Conservation (phyloP, 345 rosid species). For the Pistacia atlantica region DNA sequence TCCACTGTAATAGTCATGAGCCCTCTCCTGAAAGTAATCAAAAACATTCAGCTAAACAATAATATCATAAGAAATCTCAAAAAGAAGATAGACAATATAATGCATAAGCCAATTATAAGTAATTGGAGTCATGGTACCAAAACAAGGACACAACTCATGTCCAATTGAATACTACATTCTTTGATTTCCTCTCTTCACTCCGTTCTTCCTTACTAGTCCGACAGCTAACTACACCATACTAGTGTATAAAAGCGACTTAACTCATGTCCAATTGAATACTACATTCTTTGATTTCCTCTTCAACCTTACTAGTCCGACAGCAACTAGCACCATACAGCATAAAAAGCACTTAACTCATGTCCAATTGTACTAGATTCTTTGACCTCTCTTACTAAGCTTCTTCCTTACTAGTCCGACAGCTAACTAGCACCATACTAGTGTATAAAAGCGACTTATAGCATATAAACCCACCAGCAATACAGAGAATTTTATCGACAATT, state of each 20-base stretch:
- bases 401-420: not conserved
- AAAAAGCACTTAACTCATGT: no score
- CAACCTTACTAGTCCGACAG: no score
- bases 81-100: not conserved
- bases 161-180: not conserved
- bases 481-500: no score
- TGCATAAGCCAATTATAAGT: not conserved
- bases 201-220: not conserved
- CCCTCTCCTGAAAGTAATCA: conserved; percentile 61
- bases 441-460: not conserved
- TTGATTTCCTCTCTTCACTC: no score
- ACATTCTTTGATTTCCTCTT: no score
- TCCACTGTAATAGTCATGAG: conserved; percentile 68
- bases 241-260: not conserved
- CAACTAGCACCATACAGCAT: no score
- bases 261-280: no score
- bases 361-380: not conserved
- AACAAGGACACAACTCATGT: not conserved
- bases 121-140: not conserved
- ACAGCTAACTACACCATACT: not conserved
- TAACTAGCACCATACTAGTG: not conserved
- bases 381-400: not conserved
- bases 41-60: not conserved
- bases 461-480: not conserved
- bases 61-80: not conserved